Conservation (phyloP, 257 asterid species). For the Forsythia suspensa region DNA sequence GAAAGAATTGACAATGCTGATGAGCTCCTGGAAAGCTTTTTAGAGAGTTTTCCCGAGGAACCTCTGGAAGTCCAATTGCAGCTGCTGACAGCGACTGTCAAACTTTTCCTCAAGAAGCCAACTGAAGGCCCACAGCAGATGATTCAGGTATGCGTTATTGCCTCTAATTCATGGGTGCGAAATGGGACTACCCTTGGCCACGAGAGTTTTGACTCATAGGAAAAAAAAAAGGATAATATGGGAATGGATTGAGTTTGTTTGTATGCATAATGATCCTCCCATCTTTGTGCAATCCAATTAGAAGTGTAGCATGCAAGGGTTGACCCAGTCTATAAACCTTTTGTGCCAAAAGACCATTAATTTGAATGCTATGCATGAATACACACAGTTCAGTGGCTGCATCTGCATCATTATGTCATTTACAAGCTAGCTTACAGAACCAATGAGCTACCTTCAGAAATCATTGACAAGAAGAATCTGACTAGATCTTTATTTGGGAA, state of each 20-base stretch:
- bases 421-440: background rate
- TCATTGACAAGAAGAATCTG: background rate
- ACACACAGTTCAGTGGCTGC: background rate
- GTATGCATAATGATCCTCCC: background rate
- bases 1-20: slow-evolving; percentile 99
- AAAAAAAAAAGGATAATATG: background rate
- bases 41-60: slow-evolving; percentile 97
- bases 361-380: background rate
- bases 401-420: background rate
- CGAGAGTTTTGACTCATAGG: background rate
- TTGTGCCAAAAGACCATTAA: background rate
- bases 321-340: background rate
- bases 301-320: background rate
- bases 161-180: slow-evolving; percentile 14
- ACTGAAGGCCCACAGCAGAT: slow-evolving; percentile 99
- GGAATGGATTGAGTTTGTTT: background rate
- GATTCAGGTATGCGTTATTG: slow-evolving; percentile 73
- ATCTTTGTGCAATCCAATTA: background rate
- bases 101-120: slow-evolving; percentile 97
- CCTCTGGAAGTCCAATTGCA: slow-evolving; percentile 98
- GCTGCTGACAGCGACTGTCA: slow-evolving; percentile 95
- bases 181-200: background rate
- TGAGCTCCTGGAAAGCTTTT: slow-evolving; percentile 97
- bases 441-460: background rate
- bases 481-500: background rate